These are phyloP conservation scores for Suillus cothurnatus DNA, from an alignment of 768 basidiomycete genomes.

Conservation along the genomic window DNA sequence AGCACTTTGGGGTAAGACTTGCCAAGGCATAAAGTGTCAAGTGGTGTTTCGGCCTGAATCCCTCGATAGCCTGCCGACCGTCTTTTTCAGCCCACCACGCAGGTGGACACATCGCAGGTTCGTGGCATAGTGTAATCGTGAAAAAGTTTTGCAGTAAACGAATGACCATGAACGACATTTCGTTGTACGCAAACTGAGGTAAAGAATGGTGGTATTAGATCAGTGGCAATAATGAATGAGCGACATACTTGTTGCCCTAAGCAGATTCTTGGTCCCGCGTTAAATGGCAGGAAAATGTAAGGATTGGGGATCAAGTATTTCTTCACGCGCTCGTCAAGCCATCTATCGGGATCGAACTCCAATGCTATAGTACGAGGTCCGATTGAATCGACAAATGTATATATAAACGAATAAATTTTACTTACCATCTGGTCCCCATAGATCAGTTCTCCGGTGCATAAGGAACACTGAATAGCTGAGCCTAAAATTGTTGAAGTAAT, in stretches of 20 bases:
- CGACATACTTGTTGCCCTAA: constrained; percentile 38
- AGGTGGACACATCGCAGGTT: constrained; percentile 28
- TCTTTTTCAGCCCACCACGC: constrained; percentile 25
- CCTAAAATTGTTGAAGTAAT: constrained; percentile 14
- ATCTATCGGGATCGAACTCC: constrained; percentile 43
- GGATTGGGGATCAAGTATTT: constrained; percentile 41
- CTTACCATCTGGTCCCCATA: constrained; percentile 41
- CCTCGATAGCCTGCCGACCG: constrained; percentile 30
- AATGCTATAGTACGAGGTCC: constrained; percentile 16
- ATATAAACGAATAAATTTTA: neutral
- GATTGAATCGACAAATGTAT: neutral
- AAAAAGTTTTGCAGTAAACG: constrained; percentile 32
- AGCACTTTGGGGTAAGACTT: constrained; percentile 10
- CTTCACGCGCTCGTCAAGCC: constrained; percentile 38
- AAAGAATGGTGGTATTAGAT: neutral
- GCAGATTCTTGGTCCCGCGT: constrained; percentile 43
- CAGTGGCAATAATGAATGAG: constrained; percentile 13
- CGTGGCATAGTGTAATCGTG: constrained; percentile 22
- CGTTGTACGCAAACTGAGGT: constrained; percentile 37
- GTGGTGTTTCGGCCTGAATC: constrained; percentile 29
- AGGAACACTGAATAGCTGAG: constrained; percentile 29
- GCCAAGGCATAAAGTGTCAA: constrained; percentile 42
- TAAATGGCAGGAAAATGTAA: constrained; percentile 45
- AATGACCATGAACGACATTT: constrained; percentile 36
- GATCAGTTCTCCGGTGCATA: constrained; percentile 39